Conservation (phyloP, 83 land plant genomes). For the Picea mariana region DNA sequence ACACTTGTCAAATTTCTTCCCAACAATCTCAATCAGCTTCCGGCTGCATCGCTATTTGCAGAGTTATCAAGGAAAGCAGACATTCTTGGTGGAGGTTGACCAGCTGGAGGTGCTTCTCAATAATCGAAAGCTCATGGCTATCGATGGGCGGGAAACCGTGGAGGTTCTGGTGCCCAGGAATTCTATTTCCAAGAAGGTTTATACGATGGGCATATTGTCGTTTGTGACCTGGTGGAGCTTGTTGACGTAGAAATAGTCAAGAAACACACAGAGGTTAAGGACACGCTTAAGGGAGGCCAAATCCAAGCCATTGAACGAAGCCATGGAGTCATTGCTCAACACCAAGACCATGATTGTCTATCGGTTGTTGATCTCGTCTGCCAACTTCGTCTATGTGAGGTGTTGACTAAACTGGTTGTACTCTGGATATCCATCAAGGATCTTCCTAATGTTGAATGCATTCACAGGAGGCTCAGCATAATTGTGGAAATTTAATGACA, state of each 20-base stretch:
- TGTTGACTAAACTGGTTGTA: constrained; percentile 43
- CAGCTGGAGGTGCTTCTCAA: constrained; percentile 39
- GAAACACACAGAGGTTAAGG: constrained; percentile 53
- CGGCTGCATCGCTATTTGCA: background rate
- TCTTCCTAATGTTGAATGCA: background rate
- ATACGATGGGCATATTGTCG: constrained; percentile 12
- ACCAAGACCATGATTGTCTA: constrained; percentile 63
- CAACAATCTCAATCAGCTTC: too few species aligned
- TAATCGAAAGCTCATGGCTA: constrained; percentile 26
- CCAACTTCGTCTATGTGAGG: constrained; percentile 42
- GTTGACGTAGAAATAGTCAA: constrained; percentile 57
- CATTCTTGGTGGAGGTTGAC: constrained; percentile 37
- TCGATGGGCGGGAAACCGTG: constrained; percentile 18
- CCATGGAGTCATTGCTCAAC: constrained; percentile 26
- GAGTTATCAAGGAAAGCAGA: constrained; percentile 13
- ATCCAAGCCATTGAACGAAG: constrained; percentile 12
- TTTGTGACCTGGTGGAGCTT: constrained; percentile 38
- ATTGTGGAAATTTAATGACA: too few species aligned
- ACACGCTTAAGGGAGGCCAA: constrained; percentile 17
- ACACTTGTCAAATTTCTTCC: too few species aligned
- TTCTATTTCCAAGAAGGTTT: background rate
- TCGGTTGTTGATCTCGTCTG: constrained; percentile 43
- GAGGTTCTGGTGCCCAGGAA: constrained; percentile 24
- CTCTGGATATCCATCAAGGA: constrained; percentile 37
- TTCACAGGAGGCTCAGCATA: too few species aligned